Evolutionary conservation across 2,329 filamentous ascomycete species (phyloP).

Genomic region (Metarhizium humberi): DNA sequence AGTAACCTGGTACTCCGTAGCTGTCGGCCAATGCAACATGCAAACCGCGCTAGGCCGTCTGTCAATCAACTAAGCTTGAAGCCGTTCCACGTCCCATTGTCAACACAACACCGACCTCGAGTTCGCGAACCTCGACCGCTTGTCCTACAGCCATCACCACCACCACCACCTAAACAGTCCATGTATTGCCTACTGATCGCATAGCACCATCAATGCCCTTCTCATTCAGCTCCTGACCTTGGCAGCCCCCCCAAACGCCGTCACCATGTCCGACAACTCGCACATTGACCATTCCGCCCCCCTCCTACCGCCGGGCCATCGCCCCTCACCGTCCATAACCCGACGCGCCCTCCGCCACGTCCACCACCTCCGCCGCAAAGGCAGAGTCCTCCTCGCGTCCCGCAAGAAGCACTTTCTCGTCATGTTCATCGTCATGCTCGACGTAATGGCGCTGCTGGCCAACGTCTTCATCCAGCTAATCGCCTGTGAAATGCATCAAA

Average conservation of each 20-base stretch:
- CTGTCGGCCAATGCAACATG: no score
- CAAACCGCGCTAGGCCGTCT: neutral
- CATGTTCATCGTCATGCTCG: conserved; percentile 33
- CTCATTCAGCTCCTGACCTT: neutral
- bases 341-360: conserved; percentile 1
- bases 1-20: no score
- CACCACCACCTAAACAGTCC: neutral
- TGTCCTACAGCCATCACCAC: neutral
- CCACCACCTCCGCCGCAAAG: conserved; percentile 5
- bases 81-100: neutral
- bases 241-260: neutral
- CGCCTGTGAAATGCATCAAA: conserved; percentile 34
- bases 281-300: neutral
- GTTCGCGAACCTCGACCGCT: no score
- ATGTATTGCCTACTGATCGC: neutral
- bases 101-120: neutral
- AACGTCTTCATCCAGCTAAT: conserved; percentile 40
- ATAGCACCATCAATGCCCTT: neutral
- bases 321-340: neutral
- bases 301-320: neutral
- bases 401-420: conserved; percentile 35
- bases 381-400: conserved; percentile 20
- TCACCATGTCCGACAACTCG: neutral
- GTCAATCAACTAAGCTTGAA: neutral
- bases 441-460: conserved; percentile 33